Conservation (phyloP, 2,329 filamentous ascomycete species). For the Westerdykella ornata region DNA sequence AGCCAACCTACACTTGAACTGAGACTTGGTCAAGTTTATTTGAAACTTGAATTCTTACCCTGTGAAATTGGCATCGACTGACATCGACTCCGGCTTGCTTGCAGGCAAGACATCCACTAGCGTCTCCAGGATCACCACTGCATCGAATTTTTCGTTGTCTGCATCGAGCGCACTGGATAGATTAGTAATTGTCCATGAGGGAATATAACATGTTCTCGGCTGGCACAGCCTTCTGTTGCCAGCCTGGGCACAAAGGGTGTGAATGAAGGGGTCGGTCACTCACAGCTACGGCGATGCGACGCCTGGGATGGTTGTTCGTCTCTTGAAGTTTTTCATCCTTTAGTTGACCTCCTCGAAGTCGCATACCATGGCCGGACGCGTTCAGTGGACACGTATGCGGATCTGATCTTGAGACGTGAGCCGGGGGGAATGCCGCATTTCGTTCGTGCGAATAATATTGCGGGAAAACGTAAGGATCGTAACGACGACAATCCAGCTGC, state of each 20-base stretch:
- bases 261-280: conserved; percentile 8
- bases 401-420: conserved; percentile 18
- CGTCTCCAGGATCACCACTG: conserved; percentile 73
- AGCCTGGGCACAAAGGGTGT: not conserved
- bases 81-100: conserved; percentile 61
- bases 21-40: not conserved
- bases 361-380: conserved; percentile 13
- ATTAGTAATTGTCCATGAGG: not conserved
- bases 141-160: conserved; percentile 92
- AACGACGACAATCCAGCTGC: too few relatives aligned
- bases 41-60: conserved; percentile 47
- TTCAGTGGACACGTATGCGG: conserved; percentile 22
- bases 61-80: conserved; percentile 65
- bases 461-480: conserved; percentile 6
- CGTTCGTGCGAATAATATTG: conserved; percentile 24
- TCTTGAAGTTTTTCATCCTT: conserved; percentile 28
- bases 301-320: conserved; percentile 33
- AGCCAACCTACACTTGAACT: conserved; percentile 24
- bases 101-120: conserved; percentile 77
- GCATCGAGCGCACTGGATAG: conserved; percentile 71
- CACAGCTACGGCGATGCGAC: conserved; percentile 46
- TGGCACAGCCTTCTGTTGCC: too few relatives aligned
- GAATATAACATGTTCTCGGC: too few relatives aligned
- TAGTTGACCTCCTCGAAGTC: conserved; percentile 4
- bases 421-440: conserved; percentile 14